Percentiles rank a stretch among this genome's conserved stretches.
Conservation (phyloP, 75 land plant genomes). For the Adiantum capillusveneris region DNA sequence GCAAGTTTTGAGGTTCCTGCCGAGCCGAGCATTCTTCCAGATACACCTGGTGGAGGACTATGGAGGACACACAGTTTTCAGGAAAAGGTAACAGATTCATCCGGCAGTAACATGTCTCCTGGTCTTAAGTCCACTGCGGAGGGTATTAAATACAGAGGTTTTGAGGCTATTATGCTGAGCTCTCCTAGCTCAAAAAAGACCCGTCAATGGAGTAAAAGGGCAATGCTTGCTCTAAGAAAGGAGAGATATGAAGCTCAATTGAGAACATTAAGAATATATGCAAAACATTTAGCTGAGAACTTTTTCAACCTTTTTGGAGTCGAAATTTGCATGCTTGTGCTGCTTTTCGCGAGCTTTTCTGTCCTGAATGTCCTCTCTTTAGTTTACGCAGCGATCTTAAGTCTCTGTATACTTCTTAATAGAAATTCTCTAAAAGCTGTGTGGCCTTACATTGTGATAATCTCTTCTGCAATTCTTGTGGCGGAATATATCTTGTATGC, state of each 20-base stretch:
- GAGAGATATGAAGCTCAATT: constrained; percentile 87
- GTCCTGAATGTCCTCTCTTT: constrained; percentile 75
- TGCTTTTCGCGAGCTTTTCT: constrained; percentile 85
- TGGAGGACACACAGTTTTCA: not conserved
- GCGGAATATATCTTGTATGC: constrained; percentile 68
- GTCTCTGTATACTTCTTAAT: constrained; percentile 58
- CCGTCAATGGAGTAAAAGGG: constrained; percentile 66
- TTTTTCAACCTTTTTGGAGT: constrained; percentile 73
- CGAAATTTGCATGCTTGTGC: constrained; percentile 83
- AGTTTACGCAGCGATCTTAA: constrained; percentile 60
- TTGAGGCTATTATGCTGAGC: constrained; percentile 2
- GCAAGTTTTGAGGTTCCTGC: not conserved
- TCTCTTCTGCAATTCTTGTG: constrained; percentile 71
- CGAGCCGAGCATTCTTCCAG: not conserved
- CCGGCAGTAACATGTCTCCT: not conserved
- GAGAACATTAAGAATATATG: constrained; percentile 46
- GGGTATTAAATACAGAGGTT: not conserved
- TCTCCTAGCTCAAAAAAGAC: constrained; percentile 44
- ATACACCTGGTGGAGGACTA: not conserved
- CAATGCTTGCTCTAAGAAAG: constrained; percentile 47
- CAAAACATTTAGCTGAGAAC: constrained; percentile 72
- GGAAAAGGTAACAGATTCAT: not conserved
- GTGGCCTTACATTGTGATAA: constrained; percentile 73
- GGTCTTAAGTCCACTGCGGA: not conserved
- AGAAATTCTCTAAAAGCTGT: constrained; percentile 44